phyloP scores from a whole-genome alignment of 768 basidiomycete genomes.

The Peribolospora baueri region DNA sequence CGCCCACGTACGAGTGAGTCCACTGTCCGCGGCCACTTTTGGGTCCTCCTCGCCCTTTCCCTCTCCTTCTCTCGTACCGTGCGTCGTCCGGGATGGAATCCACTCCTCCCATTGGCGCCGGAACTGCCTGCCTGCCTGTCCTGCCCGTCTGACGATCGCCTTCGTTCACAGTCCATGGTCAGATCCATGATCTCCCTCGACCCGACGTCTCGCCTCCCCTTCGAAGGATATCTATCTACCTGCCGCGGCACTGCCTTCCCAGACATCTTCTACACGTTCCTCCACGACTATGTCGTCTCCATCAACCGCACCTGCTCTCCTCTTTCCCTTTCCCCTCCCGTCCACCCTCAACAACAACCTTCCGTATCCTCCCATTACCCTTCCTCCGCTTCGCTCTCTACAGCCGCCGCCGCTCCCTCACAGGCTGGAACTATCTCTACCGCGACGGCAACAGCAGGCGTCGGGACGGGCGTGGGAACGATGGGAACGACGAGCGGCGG shows the following conservation, averaged over 20 bases:
- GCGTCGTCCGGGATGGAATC: no score
- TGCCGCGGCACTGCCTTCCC: constrained; percentile 64
- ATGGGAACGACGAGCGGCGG: no score
- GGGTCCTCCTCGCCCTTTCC: background rate
- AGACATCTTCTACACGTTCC: constrained; percentile 79
- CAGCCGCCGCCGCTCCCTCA: background rate
- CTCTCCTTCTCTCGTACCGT: no score
- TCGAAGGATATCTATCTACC: constrained; percentile 48
- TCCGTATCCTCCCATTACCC: constrained; percentile 15
- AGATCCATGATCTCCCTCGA: constrained; percentile 72
- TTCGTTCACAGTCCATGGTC: constrained; percentile 42
- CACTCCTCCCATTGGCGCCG: no score
- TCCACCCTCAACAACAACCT: constrained; percentile 30
- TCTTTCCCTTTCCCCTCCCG: background rate
- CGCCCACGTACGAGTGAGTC: constrained; percentile 48
- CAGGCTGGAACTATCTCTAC: background rate
- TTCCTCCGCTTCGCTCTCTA: background rate
- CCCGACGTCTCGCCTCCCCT: constrained; percentile 49
- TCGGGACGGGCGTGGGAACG: no score
- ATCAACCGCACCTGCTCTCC: constrained; percentile 35
- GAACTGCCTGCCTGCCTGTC: background rate
- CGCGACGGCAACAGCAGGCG: background rate
- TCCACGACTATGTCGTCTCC: constrained; percentile 66
- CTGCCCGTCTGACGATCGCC: background rate
- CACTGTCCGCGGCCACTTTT: background rate